Evolutionary conservation across 768 basidiomycete genomes (phyloP).

Genomic region (Hericium coralloides): DNA sequence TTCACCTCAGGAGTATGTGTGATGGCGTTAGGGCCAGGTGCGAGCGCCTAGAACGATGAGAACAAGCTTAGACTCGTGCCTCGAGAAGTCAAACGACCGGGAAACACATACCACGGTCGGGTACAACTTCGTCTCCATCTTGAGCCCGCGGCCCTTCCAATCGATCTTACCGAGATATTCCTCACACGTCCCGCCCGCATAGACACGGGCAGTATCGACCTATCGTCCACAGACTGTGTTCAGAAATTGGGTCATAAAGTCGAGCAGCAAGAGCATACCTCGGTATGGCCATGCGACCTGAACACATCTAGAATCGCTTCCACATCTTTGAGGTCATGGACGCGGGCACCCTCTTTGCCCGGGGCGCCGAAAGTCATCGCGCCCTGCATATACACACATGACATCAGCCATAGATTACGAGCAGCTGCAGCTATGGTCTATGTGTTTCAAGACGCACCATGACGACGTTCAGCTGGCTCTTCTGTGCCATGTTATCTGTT

Average conservation of each 20-base stretch:
- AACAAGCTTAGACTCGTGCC: not conserved
- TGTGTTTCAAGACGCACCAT: not conserved
- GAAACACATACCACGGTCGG: slow-evolving; percentile 24
- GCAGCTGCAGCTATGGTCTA: not conserved
- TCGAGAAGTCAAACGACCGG: not conserved
- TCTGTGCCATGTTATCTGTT: not conserved
- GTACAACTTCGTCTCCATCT: slow-evolving; percentile 52
- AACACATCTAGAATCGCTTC: slow-evolving; percentile 47
- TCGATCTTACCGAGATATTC: slow-evolving; percentile 40
- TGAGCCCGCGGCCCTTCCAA: slow-evolving; percentile 40
- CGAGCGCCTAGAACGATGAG: not conserved
- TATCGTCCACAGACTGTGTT: not conserved
- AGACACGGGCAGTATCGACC: slow-evolving; percentile 22
- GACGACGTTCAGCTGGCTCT: not conserved
- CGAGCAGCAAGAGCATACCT: slow-evolving; percentile 22
- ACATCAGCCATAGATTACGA: too few species aligned
- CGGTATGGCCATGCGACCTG: slow-evolving; percentile 45
- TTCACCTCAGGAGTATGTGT: slow-evolving; percentile 19
- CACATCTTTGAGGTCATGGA: slow-evolving; percentile 38
- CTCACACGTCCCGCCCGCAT: slow-evolving; percentile 24
- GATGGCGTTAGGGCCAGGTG: slow-evolving; percentile 1
- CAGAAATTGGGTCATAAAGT: not conserved
- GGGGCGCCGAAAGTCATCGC: slow-evolving; percentile 47
- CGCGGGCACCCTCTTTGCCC: slow-evolving; percentile 38
- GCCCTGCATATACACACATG: slow-evolving; percentile 24